Evolutionary conservation across 2,329 filamentous ascomycete species (phyloP), one percentile per base, ranked within the genome.

Genomic region (Claviceps fusiformis): DNA sequence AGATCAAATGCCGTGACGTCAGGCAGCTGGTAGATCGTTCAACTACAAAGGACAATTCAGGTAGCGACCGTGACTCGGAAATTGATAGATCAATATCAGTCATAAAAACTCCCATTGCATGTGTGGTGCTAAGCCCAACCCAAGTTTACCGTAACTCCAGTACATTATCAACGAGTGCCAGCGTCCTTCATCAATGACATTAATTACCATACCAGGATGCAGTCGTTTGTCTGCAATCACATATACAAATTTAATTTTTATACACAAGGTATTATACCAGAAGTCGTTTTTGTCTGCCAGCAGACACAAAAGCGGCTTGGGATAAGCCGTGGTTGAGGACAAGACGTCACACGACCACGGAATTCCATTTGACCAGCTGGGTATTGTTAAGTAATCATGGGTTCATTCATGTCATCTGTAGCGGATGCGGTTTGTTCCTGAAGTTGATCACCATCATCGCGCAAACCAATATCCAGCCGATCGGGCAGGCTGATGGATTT

Each of bases 381-480:
- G 10, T n/a, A 33, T 41, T 4, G 37, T 70, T 65, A 80, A 52
- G 75, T 80, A 58, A 78, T 70, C 76, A 80, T 80, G 7, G 72
- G 68, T 58, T 78, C 75, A 51, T 75, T 72, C 10, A 73, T 73
- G 55, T 75, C 75, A 47, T 74, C 65, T 47, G 44, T 51, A 8
- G 56, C 46, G 37, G 58, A 55, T 56, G 60, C 56, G 65, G 65
- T 59, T 46, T 55, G 50, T 7, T 61, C 62, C 19, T 56, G 55
- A 10, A 66, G 66, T 13, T 62, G 52, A n/a, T 71, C 69, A 27
- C 74, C 71, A 1, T 74, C 71, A 1, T 64, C 65, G 50, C 67
- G 62, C 24, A 73, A 57, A 35, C 71, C 71, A 50, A 72, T 66
- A 17, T 71, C 68, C 11, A 73, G 59, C 19, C 62, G 62, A 19